Base-by-base conservation (phyloP, 176 grass and related monocot genomes). In the Panicum miliaceum region DNA sequence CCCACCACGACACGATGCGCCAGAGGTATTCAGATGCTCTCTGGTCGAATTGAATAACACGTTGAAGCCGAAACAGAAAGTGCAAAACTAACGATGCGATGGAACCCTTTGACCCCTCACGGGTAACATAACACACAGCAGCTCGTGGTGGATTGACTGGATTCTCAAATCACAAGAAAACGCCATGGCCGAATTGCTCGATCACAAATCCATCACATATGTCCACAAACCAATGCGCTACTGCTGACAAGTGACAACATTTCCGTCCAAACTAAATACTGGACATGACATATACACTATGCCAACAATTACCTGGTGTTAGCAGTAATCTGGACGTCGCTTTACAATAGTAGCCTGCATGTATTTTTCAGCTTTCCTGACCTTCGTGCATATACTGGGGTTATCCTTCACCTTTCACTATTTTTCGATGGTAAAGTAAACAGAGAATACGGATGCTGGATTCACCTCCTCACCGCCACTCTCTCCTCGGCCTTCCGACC, bases 401-500 rank as follows among this genome's bases (percentile, higher is more conserved):
- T 78, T 29, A 71, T 9, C 35, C 19, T 40, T 35, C 2, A 38
- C 12, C 18, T 66, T 53, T 22, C 52, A 67, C 34, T 12, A 8
- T 40, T 38, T 18, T 63, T 37, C 20, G 4, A 41, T 2, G 23
- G 34, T 5, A 12, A 25, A 73, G 15, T 36, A 72, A 38, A 56
- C 59, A 46, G 14, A 67, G 26, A 73, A 86, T 56, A 13, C 5
- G 41, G 37, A 57, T 19, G 19, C 3, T 32, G 25, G 26, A 54
- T 67, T 81, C 23, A 27, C 66, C 78, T 87, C 66, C 78, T 87
- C 59, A 87, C 60, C 59, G 68, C 51, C 25, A 23, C 6, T 22
- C 38, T 75, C 68, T 87, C 70, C 70, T 87, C 0, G 50, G 70
- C 51, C 85, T 82, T 48, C 79, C 85, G 68, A 47, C 59, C 23